A percentile compares a stretch with the other conserved stretches of the same genome.
These are phyloP conservation scores for Seiridium unicorne DNA, from an alignment of 2,329 filamentous ascomycete genomes.

Conservation along the genomic window DNA sequence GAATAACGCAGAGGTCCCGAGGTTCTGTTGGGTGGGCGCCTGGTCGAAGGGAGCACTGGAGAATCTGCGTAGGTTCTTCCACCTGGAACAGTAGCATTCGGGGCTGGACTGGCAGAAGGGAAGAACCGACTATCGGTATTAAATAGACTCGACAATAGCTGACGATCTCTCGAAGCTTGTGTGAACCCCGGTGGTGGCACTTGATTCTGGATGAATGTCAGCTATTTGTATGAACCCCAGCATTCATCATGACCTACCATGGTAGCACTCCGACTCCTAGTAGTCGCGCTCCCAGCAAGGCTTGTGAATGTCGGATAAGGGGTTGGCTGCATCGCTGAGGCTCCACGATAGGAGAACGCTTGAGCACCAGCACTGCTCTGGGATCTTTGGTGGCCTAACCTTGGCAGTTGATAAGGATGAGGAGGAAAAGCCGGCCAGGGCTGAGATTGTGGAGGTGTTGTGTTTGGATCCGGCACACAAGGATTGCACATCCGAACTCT, in stretches of 20 bases:
- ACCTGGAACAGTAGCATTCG: too few relatives aligned
- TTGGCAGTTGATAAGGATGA: slow-evolving; percentile 26
- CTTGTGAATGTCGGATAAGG: not conserved
- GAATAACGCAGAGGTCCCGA: too few relatives aligned
- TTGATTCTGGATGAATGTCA: not conserved
- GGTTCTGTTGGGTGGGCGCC: too few relatives aligned
- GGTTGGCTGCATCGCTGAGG: not conserved
- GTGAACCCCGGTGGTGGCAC: not conserved
- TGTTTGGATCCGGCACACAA: slow-evolving; percentile 62
- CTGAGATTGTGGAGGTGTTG: slow-evolving; percentile 49
- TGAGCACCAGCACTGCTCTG: slow-evolving; percentile 40
- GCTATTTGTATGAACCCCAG: not conserved
- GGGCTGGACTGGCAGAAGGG: too few relatives aligned
- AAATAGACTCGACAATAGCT: too few relatives aligned
- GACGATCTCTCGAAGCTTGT: too few relatives aligned
- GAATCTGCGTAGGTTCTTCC: too few relatives aligned
- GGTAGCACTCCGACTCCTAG: slow-evolving; percentile 46
- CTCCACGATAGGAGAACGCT: slow-evolving; percentile 18
- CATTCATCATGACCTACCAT: slow-evolving; percentile 37
- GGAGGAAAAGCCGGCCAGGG: slow-evolving; percentile 22
- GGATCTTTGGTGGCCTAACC: slow-evolving; percentile 41
- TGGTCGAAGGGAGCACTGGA: too few relatives aligned
- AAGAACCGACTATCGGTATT: too few relatives aligned
- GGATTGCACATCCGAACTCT: slow-evolving; percentile 61
- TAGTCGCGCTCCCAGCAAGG: slow-evolving; percentile 33